Evolutionary conservation across 345 rosid species (phyloP).

Genomic region (Lenwebbia sp.): DNA sequence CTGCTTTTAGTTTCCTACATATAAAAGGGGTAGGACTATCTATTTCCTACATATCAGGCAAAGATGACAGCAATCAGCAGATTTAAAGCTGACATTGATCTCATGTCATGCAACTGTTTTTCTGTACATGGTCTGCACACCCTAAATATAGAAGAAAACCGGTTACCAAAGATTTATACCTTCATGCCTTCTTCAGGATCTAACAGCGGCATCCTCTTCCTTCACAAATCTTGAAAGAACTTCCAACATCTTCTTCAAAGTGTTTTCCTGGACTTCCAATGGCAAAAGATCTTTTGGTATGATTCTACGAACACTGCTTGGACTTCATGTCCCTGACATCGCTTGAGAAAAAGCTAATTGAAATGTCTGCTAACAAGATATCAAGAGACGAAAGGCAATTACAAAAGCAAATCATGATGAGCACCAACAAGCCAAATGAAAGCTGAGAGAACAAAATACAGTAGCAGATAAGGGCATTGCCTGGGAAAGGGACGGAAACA

Average conservation of each 20-base stretch:
- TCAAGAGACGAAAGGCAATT: neutral
- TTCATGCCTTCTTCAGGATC: conserved; percentile 91
- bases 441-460: neutral
- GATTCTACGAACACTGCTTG: conserved; percentile 65
- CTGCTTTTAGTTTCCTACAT: neutral
- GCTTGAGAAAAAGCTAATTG: neutral
- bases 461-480: conserved; percentile 11
- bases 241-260: conserved; percentile 40
- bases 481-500: conserved; percentile 77
- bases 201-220: conserved; percentile 48
- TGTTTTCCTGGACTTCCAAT: conserved; percentile 80
- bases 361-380: neutral
- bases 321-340: neutral
- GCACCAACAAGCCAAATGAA: neutral
- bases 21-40: neutral
- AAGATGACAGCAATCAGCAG: neutral
- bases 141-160: neutral
- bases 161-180: conserved; percentile 16
- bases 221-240: conserved; percentile 63
- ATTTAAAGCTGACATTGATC: neutral
- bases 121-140: neutral
- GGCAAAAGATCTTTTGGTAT: conserved; percentile 81
- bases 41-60: neutral
- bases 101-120: neutral
- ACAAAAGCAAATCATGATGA: neutral